Evolutionary conservation across 257 asterid species (phyloP).

Genomic region (Nicotiana paniculata): DNA sequence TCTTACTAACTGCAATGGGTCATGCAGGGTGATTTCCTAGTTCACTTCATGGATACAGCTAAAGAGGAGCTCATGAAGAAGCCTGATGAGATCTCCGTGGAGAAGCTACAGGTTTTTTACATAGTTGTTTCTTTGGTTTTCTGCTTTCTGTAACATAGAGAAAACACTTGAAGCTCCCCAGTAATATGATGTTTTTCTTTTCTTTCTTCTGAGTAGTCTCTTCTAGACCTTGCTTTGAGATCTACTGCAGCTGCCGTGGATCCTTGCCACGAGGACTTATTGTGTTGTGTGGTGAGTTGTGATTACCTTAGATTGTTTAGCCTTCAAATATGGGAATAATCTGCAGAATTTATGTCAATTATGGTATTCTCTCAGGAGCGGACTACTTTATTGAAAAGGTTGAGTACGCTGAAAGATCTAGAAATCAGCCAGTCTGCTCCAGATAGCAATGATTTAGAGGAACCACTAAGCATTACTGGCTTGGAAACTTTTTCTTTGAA

Average conservation of each 20-base stretch:
- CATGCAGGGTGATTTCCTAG: constrained; percentile 94
- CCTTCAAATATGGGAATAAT: not conserved
- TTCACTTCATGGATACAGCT: constrained; percentile 97
- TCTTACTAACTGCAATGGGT: constrained; percentile 10
- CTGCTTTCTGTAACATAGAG: not conserved
- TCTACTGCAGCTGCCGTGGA: constrained; percentile 95
- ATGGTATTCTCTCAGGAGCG: constrained; percentile 49
- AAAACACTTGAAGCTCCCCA: not conserved
- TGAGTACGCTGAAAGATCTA: constrained; percentile 82
- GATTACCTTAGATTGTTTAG: constrained; percentile 8
- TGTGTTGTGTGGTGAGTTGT: constrained; percentile 86
- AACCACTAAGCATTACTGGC: constrained; percentile 86
- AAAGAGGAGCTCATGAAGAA: constrained; percentile 85
- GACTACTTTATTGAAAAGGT: constrained; percentile 79
- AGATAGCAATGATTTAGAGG: constrained; percentile 56
- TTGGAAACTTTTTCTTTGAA: constrained; percentile 92
- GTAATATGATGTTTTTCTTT: not conserved
- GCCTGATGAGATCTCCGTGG: constrained; percentile 88
- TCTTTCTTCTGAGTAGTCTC: constrained; percentile 52
- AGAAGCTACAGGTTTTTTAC: constrained; percentile 80
- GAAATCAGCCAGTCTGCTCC: constrained; percentile 53
- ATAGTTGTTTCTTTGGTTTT: constrained; percentile 5
- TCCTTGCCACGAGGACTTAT: constrained; percentile 90
- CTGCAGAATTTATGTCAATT: constrained; percentile 1
- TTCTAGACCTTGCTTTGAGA: constrained; percentile 95